Evolutionary conservation across 2,329 filamentous ascomycete genomes (phyloP), one percentile per base, ranked within the genome.

Genomic region (Gremmenia infestans): DNA sequence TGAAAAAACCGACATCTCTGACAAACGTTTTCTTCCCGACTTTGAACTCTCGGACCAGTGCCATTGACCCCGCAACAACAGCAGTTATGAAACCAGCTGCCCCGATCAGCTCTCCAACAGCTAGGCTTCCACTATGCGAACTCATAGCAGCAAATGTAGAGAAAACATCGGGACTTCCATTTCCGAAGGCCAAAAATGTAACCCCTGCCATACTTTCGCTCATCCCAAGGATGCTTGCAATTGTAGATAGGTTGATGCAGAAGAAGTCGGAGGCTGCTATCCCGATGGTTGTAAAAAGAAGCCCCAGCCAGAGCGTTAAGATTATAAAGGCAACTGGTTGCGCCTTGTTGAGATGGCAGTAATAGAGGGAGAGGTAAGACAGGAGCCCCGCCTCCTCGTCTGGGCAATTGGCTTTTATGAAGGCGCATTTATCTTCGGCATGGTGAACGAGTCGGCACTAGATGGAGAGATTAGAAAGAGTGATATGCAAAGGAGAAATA

Each of bases 221-320:
- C 77, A 99, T 87, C 19, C 93, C 92, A 28, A 97, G 79, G 52
- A 97, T 84, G 55, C 81, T 87, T 22, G 94, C 87, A 65, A 99
- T 94, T 12, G 94, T 97, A 72, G 89, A 94, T 36, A 99, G 80
- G 69, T 99, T 96, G 74, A 97, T 85, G 73, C 92, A 97, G 74
- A 99, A 94, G 77, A 99, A 99, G 74, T 99, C 94, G 73, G 91
- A 97, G 22, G 94, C 94, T 14, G 94, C 94, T 61, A 99, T 97
- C 57, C 94, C 94, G 62, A 99, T 97, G 14, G 94, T 97, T 64
- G 89, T 93, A 74, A 99, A 99, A 7, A 99, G 83, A 53, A 97
- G 76, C 39, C 83, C 88, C 6, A 97, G 81, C 94, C 94, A 99
- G 58, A 86, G 65, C 15, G 90, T 81, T 47, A 99, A 77, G 43